Evolutionary conservation across 345 rosid species (phyloP), one percentile per base, ranked within the genome.

Genomic region (Eutrema yunnanense): DNA sequence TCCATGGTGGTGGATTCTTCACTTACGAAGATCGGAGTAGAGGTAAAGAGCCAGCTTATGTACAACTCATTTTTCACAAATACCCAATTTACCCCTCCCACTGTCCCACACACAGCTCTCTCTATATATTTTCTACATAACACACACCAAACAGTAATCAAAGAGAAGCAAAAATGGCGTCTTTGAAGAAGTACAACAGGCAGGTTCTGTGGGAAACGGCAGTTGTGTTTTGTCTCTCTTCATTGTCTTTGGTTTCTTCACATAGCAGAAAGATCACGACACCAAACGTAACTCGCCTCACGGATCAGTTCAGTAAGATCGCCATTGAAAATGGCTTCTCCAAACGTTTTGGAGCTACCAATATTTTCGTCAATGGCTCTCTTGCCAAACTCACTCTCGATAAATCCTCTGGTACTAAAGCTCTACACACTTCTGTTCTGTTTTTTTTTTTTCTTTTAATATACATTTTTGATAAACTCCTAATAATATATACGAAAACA

Each of bases 361-460:
- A 94, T 69, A 68, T 89, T 75, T 77, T 79, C 71, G 48, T 85
- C 6, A 84, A 86, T 76, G 96, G 88, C 37, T 85, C 96, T 12
- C 75, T 47, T 43, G 92, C 83, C 16, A 81, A 71, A 60, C 85
- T 94, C 63, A 83, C 91, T 64, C 95, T 94, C 41, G 82, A 84
- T 79, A 94, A 85, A 79, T 65, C 85, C 8, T 81, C 97, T 6
- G 98, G 98, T 92, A 50, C 29, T 48, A 29, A 14, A 19, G 29
- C 33, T 47, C 60, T 46, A 13, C 63, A 34, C 29, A 2, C 6
- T 32, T 54, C 6, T 8, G 13, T 19, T 51, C 30, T 52, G 11
- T 12, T 6, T 29, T 47, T 47, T 32, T 32, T 30, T 40, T 11
- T 6, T 7, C 16, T 10, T 54, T 11, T n/a, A 49, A 29, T 33